These are phyloP conservation scores for Syzygium aqueum DNA, from an alignment of 345 rosid genomes.

Conservation along the genomic window DNA sequence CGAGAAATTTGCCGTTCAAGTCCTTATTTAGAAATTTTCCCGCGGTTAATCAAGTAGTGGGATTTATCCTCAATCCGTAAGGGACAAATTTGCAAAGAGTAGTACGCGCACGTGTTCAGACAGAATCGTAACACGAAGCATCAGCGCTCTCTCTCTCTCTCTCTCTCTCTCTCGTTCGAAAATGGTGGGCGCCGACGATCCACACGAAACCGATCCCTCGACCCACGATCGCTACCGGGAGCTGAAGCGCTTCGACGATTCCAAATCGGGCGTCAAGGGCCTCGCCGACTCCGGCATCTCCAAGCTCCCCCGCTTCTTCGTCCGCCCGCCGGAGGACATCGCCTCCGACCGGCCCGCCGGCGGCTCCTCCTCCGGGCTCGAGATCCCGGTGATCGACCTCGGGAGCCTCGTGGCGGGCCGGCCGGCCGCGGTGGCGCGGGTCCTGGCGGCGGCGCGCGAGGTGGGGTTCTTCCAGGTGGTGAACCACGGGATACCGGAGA, in stretches of 20 bases:
- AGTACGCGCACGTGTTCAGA: not conserved
- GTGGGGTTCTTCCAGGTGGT: slow-evolving; percentile 31
- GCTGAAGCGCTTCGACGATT: slow-evolving; percentile 19
- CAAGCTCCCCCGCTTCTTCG: slow-evolving; percentile 12
- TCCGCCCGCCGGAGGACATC: slow-evolving; percentile 5
- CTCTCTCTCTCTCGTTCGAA: not conserved
- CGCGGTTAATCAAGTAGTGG: too few relatives aligned
- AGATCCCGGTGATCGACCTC: slow-evolving; percentile 10
- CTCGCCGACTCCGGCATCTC: slow-evolving; percentile 18
- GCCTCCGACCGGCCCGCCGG: not conserved
- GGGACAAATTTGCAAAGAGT: too few relatives aligned
- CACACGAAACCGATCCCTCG: not conserved
- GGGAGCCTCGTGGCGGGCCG: not conserved
- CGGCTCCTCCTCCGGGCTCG: not conserved
- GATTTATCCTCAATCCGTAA: too few relatives aligned
- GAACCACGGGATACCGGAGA: slow-evolving; percentile 10
- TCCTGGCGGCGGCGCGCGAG: slow-evolving; percentile 15
- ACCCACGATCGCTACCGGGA: slow-evolving; percentile 7
- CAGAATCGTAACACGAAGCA: not conserved
- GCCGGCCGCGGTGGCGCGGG: slow-evolving; percentile 3
- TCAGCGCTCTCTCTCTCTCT: too few relatives aligned
- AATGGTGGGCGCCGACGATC: not conserved
- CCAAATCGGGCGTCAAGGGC: slow-evolving; percentile 31
- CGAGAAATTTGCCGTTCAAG: too few relatives aligned
- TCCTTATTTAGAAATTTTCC: too few relatives aligned